Conservation (phyloP, 352 stramenopile genomes). For the Globisporangium emineosum region DNA sequence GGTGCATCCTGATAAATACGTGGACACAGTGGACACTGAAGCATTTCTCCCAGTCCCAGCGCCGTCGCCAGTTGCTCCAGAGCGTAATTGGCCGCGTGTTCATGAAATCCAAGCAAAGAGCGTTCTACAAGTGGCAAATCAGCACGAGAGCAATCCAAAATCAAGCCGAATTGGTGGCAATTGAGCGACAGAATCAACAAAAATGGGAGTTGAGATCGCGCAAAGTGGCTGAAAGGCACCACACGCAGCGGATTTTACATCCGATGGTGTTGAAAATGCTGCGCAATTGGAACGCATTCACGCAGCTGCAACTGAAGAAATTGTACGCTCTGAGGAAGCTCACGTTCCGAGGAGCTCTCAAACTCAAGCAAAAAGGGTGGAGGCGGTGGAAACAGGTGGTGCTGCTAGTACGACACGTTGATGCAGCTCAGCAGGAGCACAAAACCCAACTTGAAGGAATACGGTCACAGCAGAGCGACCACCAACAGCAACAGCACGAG, state of each 20-base stretch:
- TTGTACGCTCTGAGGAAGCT: slow-evolving; percentile 10
- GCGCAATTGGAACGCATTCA: slow-evolving; percentile 2
- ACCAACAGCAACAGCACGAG: slow-evolving; percentile 9
- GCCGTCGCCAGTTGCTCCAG: slow-evolving; percentile 1
- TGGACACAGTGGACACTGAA: slow-evolving; percentile 28
- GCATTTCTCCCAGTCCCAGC: not conserved
- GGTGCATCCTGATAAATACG: slow-evolving; percentile 16
- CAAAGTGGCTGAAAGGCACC: slow-evolving; percentile 2
- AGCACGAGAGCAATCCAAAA: not conserved
- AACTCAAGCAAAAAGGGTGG: slow-evolving; percentile 9
- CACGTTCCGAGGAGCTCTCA: not conserved
- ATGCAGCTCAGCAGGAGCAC: not conserved
- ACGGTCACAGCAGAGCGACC: not conserved
- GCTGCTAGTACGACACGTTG: not conserved
- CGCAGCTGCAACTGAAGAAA: not conserved
- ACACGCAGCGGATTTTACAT: not conserved
- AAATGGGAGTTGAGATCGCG: slow-evolving; percentile 1
- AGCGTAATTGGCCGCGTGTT: not conserved
- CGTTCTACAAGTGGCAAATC: slow-evolving; percentile 10
- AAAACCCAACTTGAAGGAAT: not conserved
- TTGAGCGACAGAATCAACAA: not conserved
- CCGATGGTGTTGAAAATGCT: not conserved
- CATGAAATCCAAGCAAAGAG: not conserved
- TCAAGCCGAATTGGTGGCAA: not conserved
- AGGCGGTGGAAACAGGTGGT: slow-evolving; percentile 8